These are phyloP conservation scores for Mucor irregularis DNA, from an alignment of 371 early-diverging fungal species.

Conservation along the genomic window DNA sequence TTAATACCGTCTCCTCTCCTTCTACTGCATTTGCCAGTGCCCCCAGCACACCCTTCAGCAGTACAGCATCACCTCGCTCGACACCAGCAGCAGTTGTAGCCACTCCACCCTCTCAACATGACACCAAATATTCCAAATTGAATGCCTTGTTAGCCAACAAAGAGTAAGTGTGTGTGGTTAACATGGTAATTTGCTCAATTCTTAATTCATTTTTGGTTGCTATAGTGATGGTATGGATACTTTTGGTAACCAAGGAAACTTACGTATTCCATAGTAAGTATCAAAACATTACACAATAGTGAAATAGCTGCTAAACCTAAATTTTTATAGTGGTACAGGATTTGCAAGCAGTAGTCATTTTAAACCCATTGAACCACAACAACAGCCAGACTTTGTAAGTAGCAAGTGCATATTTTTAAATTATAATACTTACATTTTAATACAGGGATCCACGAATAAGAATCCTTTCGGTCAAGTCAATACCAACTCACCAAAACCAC, in stretches of 20 bases:
- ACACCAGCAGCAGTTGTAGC: not conserved
- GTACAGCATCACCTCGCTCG: not conserved
- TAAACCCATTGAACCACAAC: not conserved
- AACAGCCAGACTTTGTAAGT: no score
- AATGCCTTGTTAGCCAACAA: slow-evolving; percentile 26
- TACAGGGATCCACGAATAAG: slow-evolving; percentile 24
- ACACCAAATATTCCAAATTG: slow-evolving; percentile 23
- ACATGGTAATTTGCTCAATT: not conserved
- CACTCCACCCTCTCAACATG: slow-evolving; percentile 1
- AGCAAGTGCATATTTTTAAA: no score
- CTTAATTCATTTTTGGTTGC: not conserved
- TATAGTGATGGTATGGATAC: slow-evolving; percentile 56
- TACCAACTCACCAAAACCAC: slow-evolving; percentile 9
- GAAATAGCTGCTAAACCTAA: not conserved
- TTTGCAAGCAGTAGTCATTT: slow-evolving; percentile 1
- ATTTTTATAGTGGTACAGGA: slow-evolving; percentile 24
- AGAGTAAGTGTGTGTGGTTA: slow-evolving; percentile 20
- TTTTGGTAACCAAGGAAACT: slow-evolving; percentile 54
- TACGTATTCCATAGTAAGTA: slow-evolving; percentile 55
- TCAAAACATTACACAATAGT: not conserved
- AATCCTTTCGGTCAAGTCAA: slow-evolving; percentile 44
- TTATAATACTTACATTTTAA: not conserved
- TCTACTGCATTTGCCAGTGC: slow-evolving; percentile 6
- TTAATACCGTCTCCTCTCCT: not conserved
- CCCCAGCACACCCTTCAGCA: not conserved